Conservation (phyloP, 306 rosid genomes). For the Prinsepia uniflora region DNA sequence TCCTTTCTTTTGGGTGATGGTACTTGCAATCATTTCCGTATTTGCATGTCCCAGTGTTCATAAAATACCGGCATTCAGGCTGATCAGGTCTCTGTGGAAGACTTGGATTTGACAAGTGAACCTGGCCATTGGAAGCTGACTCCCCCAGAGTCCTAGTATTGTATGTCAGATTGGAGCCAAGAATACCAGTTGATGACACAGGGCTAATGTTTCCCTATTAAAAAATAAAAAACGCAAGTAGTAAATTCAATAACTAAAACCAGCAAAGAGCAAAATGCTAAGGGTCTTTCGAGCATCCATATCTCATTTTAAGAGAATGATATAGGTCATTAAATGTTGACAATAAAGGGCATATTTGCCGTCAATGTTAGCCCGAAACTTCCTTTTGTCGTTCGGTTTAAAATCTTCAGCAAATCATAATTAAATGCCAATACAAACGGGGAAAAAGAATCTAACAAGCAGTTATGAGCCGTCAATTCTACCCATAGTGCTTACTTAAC, state of each 20-base stretch:
- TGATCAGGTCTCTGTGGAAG: slow-evolving; percentile 87
- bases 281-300: neutral
- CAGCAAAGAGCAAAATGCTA: neutral
- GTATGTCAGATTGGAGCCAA: slow-evolving; percentile 58
- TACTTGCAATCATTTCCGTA: slow-evolving; percentile 86
- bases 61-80: slow-evolving; percentile 80
- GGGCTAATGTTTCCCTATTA: slow-evolving; percentile 62
- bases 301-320: neutral
- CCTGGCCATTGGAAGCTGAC: slow-evolving; percentile 53
- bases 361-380: neutral
- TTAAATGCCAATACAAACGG: neutral
- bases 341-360: neutral
- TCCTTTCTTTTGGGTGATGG: slow-evolving; percentile 82
- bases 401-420: neutral
- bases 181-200: slow-evolving; percentile 46
- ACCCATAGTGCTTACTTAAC: neutral
- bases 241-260: neutral
- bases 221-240: slow-evolving; percentile 20
- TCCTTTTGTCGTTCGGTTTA: neutral
- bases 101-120: slow-evolving; percentile 30
- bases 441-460: neutral
- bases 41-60: slow-evolving; percentile 84
- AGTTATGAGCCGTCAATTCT: neutral
- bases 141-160: slow-evolving; percentile 46
- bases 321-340: neutral